phyloP scores from a whole-genome alignment of 2,329 filamentous ascomycete species.

The Tolypocladium cylindrosporum region DNA sequence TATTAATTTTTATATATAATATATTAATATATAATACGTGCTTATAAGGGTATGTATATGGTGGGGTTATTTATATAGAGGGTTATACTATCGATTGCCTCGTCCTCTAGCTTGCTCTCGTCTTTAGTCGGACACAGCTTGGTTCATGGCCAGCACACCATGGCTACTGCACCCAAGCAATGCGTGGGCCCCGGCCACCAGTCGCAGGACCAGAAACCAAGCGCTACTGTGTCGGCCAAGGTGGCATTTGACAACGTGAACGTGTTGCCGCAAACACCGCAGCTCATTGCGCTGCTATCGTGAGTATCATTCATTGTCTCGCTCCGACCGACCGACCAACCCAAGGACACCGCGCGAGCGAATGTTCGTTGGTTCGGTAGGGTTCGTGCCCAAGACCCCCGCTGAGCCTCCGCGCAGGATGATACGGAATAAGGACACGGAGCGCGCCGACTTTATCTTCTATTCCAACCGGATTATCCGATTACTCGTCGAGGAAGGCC shows the following conservation, averaged over 20 bases:
- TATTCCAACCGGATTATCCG: conserved; percentile 98
- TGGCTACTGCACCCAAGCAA: conserved; percentile 33
- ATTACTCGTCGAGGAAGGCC: conserved; percentile 87
- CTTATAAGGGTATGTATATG: too few relatives aligned
- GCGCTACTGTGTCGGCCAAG: conserved; percentile 77
- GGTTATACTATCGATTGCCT: too few relatives aligned
- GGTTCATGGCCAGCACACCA: not conserved
- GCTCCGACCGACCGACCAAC: not conserved
- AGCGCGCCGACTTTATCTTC: conserved; percentile 95
- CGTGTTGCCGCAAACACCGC: conserved; percentile 83
- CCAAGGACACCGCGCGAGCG: not conserved
- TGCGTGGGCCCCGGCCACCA: conserved; percentile 74
- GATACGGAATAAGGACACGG: conserved; percentile 85
- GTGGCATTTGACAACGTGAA: conserved; percentile 80
- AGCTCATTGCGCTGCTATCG: conserved; percentile 95
- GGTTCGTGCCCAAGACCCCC: not conserved
- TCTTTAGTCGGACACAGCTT: not conserved
- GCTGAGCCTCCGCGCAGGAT: conserved; percentile 50
- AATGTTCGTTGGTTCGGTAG: not conserved
- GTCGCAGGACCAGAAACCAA: conserved; percentile 67
- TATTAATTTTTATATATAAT: too few relatives aligned
- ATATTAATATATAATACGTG: too few relatives aligned
- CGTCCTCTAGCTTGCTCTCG: too few relatives aligned
- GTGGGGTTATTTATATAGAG: too few relatives aligned
- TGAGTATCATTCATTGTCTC: conserved; percentile 40